Evolutionary conservation across 768 basidiomycete genomes (phyloP).

Genomic region (Cyclocybe aegerita): DNA sequence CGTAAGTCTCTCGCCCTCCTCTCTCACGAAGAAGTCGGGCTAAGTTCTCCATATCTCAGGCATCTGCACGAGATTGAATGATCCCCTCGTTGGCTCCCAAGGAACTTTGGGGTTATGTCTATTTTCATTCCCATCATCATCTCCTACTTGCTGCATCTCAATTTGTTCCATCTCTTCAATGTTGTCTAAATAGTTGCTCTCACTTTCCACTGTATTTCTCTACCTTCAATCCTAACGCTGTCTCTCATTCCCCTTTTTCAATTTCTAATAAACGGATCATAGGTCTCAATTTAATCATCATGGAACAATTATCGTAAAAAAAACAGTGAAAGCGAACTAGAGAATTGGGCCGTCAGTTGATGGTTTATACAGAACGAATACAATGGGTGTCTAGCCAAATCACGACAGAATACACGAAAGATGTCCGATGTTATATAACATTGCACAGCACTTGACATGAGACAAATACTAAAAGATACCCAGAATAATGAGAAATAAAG

Average conservation of each 20-base stretch:
- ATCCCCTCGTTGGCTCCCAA: background rate
- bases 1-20: conserved; percentile 42
- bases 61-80: conserved; percentile 27
- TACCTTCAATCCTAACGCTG: conserved; percentile 4
- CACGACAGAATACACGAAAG: background rate
- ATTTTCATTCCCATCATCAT: conserved; percentile 6
- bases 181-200: conserved; percentile 12
- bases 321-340: too few relatives aligned
- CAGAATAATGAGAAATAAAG: too few relatives aligned
- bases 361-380: background rate
- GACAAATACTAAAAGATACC: too few relatives aligned
- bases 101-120: background rate
- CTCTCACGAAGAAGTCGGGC: background rate
- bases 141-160: conserved; percentile 9
- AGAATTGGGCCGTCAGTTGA: background rate
- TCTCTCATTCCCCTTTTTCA: too few relatives aligned
- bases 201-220: conserved; percentile 15
- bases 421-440: background rate
- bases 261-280: too few relatives aligned
- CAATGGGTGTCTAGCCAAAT: background rate
- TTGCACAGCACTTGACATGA: background rate
- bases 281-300: too few relatives aligned
- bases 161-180: conserved; percentile 2
- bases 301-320: too few relatives aligned
- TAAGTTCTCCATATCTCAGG: conserved; percentile 12